Evolutionary conservation across 2,329 filamentous ascomycete species (phyloP), one percentile per base, ranked within the genome.

Genomic region (Aureobasidium mangrovei): DNA sequence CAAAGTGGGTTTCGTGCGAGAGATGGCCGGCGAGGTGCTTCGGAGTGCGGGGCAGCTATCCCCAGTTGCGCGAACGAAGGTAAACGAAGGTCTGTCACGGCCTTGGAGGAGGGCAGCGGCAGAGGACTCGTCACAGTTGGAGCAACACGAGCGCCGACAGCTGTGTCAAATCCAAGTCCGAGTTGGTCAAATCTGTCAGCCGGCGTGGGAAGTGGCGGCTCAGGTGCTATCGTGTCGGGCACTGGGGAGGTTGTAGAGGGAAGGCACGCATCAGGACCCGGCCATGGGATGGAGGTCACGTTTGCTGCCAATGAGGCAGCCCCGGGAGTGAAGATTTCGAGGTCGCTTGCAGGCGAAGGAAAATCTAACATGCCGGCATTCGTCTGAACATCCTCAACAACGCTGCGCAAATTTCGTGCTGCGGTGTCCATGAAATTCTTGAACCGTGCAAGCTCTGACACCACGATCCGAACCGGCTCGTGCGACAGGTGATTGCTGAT

Each of bases 31-130:
- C 12, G 24, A 43, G 69, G 60, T 58, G 67, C 63, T 61, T 74
- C 68, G 57, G 73, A 70, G 65, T 74, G 70, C 43, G 75, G 73
- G 47, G 70, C 68, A 51, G 72, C 71, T 56, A 78, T 78, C 33
- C 75, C 76, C 47, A 79, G 68, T 18, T 71, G 66, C 54, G 79
- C 72, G 61, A 80, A 79, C 2, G 77, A 76, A 4, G 77, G 77
- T 12, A 81, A 70, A 52, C 77, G 74, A 39, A 81, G 65, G 56
- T 65, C 69, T 54, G 66, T 67, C 41, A 64, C 62, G 31, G 63
- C 61, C 57, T 63, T 70, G 41, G 32, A 8, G n/a, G 49, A 48
- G 27, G 48, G 29, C 27, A 56, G n/a, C 28, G 47, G 33, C n/a
- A 43, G 33, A 27, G 57, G 38, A 7, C 36, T 41, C 32, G 24